Evolutionary conservation across 1,284 basidiomycete genomes (phyloP).

Genomic region (Microbotryomycetes sp.): DNA sequence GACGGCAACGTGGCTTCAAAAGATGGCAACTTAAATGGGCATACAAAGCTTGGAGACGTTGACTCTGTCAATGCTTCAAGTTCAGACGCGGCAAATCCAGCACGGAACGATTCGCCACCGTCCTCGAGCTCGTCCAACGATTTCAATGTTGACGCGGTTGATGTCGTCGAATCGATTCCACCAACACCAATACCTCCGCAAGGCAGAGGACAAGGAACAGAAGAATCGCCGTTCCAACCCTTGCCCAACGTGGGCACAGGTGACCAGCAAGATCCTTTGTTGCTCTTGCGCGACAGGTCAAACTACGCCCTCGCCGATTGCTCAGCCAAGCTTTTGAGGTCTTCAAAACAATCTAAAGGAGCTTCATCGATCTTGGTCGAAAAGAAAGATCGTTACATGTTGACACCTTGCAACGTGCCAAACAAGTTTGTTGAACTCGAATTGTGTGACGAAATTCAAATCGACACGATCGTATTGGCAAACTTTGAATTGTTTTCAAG

Average conservation of each 20-base stretch:
- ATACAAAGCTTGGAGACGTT: neutral
- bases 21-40: neutral
- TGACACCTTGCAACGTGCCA: slow-evolving; percentile 72
- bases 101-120: neutral
- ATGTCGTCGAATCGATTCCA: neutral
- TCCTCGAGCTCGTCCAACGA: too few relatives aligned
- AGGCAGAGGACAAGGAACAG: neutral
- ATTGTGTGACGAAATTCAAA: slow-evolving; percentile 92
- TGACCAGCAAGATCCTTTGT: slow-evolving; percentile 31
- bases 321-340: slow-evolving; percentile 79
- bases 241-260: slow-evolving; percentile 24
- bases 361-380: slow-evolving; percentile 75
- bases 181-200: neutral
- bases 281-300: slow-evolving; percentile 57
- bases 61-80: neutral
- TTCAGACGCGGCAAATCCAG: neutral
- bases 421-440: slow-evolving; percentile 87
- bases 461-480: slow-evolving; percentile 91
- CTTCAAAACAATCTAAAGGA: slow-evolving; percentile 77
- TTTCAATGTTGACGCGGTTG: neutral
- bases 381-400: slow-evolving; percentile 94
- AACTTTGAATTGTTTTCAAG: slow-evolving; percentile 99
- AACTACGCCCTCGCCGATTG: slow-evolving; percentile 93
- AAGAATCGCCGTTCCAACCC: slow-evolving; percentile 20
- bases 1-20: neutral